Base-by-base conservation (phyloP, 352 stramenopile species). In the Phytophthora chlamydospora region DNA sequence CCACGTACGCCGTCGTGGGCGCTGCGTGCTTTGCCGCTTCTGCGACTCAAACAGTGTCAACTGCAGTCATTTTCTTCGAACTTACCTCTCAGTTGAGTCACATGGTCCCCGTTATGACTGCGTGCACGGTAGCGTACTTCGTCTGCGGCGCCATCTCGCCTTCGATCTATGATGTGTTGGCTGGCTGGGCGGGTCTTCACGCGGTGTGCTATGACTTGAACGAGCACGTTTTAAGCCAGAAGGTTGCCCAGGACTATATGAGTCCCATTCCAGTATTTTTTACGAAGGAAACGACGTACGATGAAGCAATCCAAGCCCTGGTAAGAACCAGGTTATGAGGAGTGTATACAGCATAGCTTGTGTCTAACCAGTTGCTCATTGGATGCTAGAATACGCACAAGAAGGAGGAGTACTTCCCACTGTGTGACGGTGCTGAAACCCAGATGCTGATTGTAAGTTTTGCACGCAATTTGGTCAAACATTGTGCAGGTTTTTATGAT, bases 1-100 rank as follows among this genome's bases (percentile, higher is more conserved):
- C 85, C 0, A 91, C 86, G 16, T 98, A 97, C 42, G 89, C 93
- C 0, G 83, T 98, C 13, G 91, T 98, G 13, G 95, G 93, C 0
- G 95, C 94, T 3, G 93, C 93, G 13, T 93, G 89, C 57, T 97
- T 98, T 61, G 75, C 91, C 1, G 90, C 91, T 2, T 96, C 90
- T 6, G 92, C 93, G 10, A 98, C 95, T 3, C 74, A 95, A 43
- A 96, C 93, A 0, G 87, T 98, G 13, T 97, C 86, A 0, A 95
- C 86, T 0, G 81, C 84, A 0, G 84, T 95, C 24, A 93, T 95
- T 46, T 92, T 98, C 73, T 95, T 95, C 49, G 86, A 95, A 53
- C 75, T 95, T 17, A 93, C 86, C 2, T 86, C 84, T 5, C 86
- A 93, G 31, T 55, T 95, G 21, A 94, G 85, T 57, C 85, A 95